Percentiles rank a stretch among this genome's conserved stretches.
phyloP scores from a whole-genome alignment of 2,329 filamentous ascomycete species.

The Tolypocladium tropicale region DNA sequence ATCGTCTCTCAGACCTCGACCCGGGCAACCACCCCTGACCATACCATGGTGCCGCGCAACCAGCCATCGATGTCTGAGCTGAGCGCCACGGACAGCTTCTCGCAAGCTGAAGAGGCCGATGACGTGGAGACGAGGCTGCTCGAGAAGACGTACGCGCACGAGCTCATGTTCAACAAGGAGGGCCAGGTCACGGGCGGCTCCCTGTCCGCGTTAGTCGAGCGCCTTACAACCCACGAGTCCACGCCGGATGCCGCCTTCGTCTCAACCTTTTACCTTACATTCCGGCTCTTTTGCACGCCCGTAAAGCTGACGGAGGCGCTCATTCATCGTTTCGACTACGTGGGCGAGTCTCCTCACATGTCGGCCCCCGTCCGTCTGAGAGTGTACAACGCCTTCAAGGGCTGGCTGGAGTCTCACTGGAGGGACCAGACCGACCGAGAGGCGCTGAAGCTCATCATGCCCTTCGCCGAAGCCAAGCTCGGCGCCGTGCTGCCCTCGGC shows the following conservation, averaged over 20 bases:
- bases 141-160: constrained; percentile 85
- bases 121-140: constrained; percentile 77
- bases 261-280: constrained; percentile 91
- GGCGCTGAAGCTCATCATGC: constrained; percentile 64
- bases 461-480: constrained; percentile 70
- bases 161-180: constrained; percentile 88
- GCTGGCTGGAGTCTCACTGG: constrained; percentile 96
- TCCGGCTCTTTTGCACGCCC: constrained; percentile 83
- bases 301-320: constrained; percentile 67
- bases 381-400: constrained; percentile 94
- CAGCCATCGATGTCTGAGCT: constrained; percentile 58
- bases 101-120: constrained; percentile 62
- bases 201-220: constrained; percentile 82
- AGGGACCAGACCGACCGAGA: constrained; percentile 67
- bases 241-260: constrained; percentile 89
- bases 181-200: constrained; percentile 91
- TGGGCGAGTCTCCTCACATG: constrained; percentile 64
- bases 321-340: constrained; percentile 88
- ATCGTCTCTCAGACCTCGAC: constrained; percentile 75
- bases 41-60: constrained; percentile 39
- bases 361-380: constrained; percentile 75
- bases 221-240: constrained; percentile 83
- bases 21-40: constrained; percentile 76
- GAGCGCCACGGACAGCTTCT: constrained; percentile 54
- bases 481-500: constrained; percentile 60